Evolutionary conservation across 495 filamentous ascomycete species (phyloP).

Genomic region (Terfezia claveryi): DNA sequence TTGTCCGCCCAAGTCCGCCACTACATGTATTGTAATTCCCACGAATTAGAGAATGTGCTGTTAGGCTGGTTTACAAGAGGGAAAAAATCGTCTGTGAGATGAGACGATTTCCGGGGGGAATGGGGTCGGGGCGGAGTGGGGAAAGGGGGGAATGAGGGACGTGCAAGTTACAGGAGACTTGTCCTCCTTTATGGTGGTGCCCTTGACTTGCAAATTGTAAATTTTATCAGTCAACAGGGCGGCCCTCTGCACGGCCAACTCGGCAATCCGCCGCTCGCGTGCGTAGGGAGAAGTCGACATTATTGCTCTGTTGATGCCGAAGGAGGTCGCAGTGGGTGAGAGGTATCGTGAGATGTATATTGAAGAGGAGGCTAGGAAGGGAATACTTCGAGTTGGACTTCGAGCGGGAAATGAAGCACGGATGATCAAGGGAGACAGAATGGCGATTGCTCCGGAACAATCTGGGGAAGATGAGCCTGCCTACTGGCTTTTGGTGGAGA

Average conservation of each 20-base stretch:
- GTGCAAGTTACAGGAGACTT: constrained; percentile 71
- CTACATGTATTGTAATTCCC: background rate
- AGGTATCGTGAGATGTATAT: too few species aligned
- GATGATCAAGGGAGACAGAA: too few species aligned
- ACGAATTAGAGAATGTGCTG: background rate
- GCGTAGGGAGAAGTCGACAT: constrained; percentile 30
- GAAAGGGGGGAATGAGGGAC: background rate
- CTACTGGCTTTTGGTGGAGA: too few species aligned
- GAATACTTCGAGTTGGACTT: too few species aligned
- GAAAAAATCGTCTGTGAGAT: background rate
- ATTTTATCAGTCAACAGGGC: constrained; percentile 74
- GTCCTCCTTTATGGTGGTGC: constrained; percentile 83
- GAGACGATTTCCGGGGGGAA: too few species aligned
- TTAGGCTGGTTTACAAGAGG: background rate
- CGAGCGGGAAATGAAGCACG: too few species aligned
- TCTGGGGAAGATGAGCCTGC: too few species aligned
- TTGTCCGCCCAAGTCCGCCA: constrained; percentile 94
- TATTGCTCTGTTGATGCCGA: background rate
- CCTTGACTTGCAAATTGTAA: constrained; percentile 80
- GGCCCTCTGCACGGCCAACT: constrained; percentile 81
- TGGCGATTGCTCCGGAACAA: too few species aligned
- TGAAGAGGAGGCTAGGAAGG: too few species aligned
- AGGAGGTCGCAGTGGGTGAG: too few species aligned
- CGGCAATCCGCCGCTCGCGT: constrained; percentile 64
- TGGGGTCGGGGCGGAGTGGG: background rate